Evolutionary conservation across 176 grass and related monocot genomes (phyloP).

Genomic region (Microstegium vimineum): DNA sequence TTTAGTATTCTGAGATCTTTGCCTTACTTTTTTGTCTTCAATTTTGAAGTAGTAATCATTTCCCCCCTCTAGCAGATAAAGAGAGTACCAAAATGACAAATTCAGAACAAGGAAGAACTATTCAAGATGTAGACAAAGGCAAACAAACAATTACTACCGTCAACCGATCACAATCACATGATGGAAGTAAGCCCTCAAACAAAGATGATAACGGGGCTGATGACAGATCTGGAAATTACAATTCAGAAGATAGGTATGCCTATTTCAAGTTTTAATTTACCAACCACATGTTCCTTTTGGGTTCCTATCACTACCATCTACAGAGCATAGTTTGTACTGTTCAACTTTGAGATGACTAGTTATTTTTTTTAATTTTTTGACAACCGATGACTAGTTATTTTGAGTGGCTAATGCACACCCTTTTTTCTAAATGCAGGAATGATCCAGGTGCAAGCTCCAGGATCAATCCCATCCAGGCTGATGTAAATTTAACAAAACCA

Average conservation of each 20-base stretch:
- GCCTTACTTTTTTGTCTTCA: neutral
- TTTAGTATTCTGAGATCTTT: constrained; percentile 18
- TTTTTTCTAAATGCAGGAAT: constrained; percentile 34
- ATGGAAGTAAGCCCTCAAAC: constrained; percentile 26
- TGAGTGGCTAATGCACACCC: neutral
- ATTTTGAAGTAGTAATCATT: constrained; percentile 18
- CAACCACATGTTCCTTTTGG: neutral
- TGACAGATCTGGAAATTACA: constrained; percentile 37
- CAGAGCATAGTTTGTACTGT: neutral
- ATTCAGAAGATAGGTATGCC: constrained; percentile 39
- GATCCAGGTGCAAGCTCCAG: constrained; percentile 25
- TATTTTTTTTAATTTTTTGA: too few species aligned
- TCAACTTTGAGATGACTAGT: constrained; percentile 6
- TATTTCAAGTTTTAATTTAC: constrained; percentile 25
- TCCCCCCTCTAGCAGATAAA: constrained; percentile 15
- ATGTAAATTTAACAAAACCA: constrained; percentile 10
- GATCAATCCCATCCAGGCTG: constrained; percentile 8
- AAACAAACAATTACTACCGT: neutral
- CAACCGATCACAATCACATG: constrained; percentile 16
- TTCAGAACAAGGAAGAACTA: constrained; percentile 18
- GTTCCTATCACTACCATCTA: neutral
- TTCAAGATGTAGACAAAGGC: constrained; percentile 29
- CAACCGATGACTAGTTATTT: neutral
- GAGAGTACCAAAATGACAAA: constrained; percentile 19
- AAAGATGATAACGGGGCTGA: constrained; percentile 24